These are phyloP conservation scores for Collybia mongolica DNA, from an alignment of 768 basidiomycete species.

Conservation along the genomic window DNA sequence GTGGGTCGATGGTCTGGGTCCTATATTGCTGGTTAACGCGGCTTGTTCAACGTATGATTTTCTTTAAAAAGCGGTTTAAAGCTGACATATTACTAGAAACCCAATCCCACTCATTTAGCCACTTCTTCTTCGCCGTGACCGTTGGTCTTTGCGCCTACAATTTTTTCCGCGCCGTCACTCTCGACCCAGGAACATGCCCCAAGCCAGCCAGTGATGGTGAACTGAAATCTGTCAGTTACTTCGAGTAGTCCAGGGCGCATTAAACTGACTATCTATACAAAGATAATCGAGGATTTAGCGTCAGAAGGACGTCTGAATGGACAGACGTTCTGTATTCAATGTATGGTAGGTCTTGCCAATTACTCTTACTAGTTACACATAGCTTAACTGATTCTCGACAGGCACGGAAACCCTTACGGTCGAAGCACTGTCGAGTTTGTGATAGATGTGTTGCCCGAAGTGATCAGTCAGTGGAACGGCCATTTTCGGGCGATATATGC, in stretches of 20 bases:
- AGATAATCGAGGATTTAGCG: slow-evolving; percentile 92
- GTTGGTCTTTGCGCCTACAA: slow-evolving; percentile 80
- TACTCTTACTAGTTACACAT: neutral
- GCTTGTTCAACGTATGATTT: slow-evolving; percentile 61
- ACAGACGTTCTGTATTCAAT: slow-evolving; percentile 94
- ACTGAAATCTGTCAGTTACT: slow-evolving; percentile 70
- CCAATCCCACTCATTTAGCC: slow-evolving; percentile 70
- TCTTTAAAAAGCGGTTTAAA: slow-evolving; percentile 30
- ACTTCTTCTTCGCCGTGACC: slow-evolving; percentile 72
- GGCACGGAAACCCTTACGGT: slow-evolving; percentile 88
- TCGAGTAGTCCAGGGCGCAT: neutral
- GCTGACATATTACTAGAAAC: slow-evolving; percentile 49
- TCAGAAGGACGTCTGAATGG: slow-evolving; percentile 88
- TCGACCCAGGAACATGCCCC: slow-evolving; percentile 90
- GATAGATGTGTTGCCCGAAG: slow-evolving; percentile 86
- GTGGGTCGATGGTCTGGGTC: slow-evolving; percentile 84
- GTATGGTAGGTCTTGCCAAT: slow-evolving; percentile 66
- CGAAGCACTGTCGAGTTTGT: slow-evolving; percentile 93
- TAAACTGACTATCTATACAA: neutral
- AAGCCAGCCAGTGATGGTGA: slow-evolving; percentile 81
- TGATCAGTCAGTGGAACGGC: slow-evolving; percentile 73
- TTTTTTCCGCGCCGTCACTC: slow-evolving; percentile 85
- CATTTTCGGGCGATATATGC: neutral
- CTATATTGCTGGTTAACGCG: slow-evolving; percentile 78
- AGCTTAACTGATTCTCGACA: slow-evolving; percentile 18